Percentiles rank a stretch among this genome's conserved stretches.
phyloP scores from a whole-genome alignment of 805 yeast species.

The Candida arabinofermentans region DNA sequence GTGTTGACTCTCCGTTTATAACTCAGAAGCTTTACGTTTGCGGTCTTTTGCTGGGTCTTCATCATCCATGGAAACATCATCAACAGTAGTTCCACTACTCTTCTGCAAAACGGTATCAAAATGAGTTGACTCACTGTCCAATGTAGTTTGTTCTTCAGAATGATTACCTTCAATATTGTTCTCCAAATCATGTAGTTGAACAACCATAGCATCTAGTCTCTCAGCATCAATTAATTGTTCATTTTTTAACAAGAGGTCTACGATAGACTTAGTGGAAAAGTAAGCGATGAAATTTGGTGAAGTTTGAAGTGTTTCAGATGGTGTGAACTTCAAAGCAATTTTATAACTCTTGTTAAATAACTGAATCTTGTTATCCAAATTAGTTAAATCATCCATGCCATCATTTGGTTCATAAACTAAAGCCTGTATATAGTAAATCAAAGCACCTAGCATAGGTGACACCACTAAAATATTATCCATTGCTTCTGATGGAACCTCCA shows the following conservation, averaged over 20 bases:
- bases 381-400: constrained; percentile 14
- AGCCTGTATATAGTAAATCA: constrained; percentile 23
- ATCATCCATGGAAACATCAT: no score
- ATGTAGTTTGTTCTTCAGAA: no score
- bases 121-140: no score
- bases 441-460: constrained; percentile 25
- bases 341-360: constrained; percentile 18
- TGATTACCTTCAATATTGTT: neutral
- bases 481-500: neutral
- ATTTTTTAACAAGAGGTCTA: constrained; percentile 6
- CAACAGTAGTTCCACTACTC: no score
- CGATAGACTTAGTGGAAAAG: constrained; percentile 6
- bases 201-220: constrained; percentile 3
- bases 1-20: no score
- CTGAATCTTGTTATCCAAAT: constrained; percentile 15
- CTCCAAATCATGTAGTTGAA: constrained; percentile 1
- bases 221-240: constrained; percentile 7
- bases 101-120: no score
- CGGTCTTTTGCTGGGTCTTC: no score
- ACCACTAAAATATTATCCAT: constrained; percentile 10
- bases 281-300: constrained; percentile 6
- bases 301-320: neutral
- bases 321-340: neutral
- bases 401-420: constrained; percentile 8
- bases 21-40: no score